A percentile compares a stretch with the other conserved stretches of the same genome.
phyloP scores from a whole-genome alignment of 257 asterid genomes.

The Solanum sparsipilum region DNA sequence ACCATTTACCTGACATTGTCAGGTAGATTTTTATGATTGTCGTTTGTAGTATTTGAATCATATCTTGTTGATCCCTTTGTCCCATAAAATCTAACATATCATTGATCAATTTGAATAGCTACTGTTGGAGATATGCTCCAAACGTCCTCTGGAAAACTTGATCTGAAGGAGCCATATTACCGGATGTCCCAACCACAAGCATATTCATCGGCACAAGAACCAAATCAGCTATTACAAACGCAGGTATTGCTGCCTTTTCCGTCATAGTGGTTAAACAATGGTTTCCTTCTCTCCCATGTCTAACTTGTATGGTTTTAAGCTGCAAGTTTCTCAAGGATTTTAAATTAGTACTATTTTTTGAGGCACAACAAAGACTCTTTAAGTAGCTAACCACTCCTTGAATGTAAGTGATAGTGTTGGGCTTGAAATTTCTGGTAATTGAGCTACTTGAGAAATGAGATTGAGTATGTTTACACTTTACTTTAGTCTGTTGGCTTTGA shows the following conservation, averaged over 20 bases:
- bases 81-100: background rate
- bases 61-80: background rate
- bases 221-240: constrained; percentile 58
- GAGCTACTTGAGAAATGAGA: background rate
- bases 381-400: background rate
- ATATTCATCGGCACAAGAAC: constrained; percentile 67
- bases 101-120: background rate
- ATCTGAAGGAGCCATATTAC: constrained; percentile 94
- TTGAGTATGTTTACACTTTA: background rate
- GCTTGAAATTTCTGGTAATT: background rate
- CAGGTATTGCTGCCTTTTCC: constrained; percentile 38
- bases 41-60: background rate
- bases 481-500: background rate
- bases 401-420: background rate
- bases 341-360: background rate
- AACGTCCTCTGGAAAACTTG: constrained; percentile 75
- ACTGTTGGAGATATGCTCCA: constrained; percentile 67
- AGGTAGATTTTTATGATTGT: constrained; percentile 24
- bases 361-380: background rate
- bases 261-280: background rate
- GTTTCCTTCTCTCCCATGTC: background rate
- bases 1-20: constrained; percentile 74
- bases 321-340: background rate
- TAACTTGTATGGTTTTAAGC: background rate
- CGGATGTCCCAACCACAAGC: constrained; percentile 94